phyloP scores from a whole-genome alignment of 2,329 filamentous ascomycete genomes.

The Thelonectria olida region DNA sequence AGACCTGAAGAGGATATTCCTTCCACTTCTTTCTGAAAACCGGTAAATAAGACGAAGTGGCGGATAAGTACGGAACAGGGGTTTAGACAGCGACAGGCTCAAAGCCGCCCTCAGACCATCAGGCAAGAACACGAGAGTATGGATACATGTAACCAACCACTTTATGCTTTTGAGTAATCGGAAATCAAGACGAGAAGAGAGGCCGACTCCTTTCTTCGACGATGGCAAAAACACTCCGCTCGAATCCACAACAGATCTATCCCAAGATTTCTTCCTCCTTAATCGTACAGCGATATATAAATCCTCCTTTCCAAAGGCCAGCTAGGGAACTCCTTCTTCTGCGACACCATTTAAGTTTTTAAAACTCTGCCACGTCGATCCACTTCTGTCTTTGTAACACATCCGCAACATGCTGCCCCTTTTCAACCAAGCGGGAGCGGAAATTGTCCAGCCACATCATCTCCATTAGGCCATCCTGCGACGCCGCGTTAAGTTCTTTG shows the following conservation, averaged over 20 bases:
- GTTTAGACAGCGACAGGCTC: too few species aligned
- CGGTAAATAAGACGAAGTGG: too few species aligned
- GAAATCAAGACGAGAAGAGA: background rate
- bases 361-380: slow-evolving; percentile 47
- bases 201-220: background rate
- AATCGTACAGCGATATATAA: background rate
- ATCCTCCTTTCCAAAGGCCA: background rate
- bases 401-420: slow-evolving; percentile 53
- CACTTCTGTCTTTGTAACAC: slow-evolving; percentile 51
- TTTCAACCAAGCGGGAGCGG: slow-evolving; percentile 47
- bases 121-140: too few species aligned
- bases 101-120: too few species aligned
- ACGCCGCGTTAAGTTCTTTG: slow-evolving; percentile 47
- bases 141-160: too few species aligned
- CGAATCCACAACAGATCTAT: background rate
- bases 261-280: background rate
- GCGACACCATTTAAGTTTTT: background rate
- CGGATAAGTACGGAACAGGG: too few species aligned
- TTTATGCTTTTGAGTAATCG: too few species aligned
- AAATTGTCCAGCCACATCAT: slow-evolving; percentile 59
- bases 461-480: slow-evolving; percentile 55
- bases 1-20: too few species aligned
- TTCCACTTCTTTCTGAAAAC: too few species aligned
- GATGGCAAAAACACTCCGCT: background rate
- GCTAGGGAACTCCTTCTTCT: background rate